Evolutionary conservation across 495 filamentous ascomycete species (phyloP), one percentile per base, ranked within the genome.

Genomic region (Oidiodendron maius): DNA sequence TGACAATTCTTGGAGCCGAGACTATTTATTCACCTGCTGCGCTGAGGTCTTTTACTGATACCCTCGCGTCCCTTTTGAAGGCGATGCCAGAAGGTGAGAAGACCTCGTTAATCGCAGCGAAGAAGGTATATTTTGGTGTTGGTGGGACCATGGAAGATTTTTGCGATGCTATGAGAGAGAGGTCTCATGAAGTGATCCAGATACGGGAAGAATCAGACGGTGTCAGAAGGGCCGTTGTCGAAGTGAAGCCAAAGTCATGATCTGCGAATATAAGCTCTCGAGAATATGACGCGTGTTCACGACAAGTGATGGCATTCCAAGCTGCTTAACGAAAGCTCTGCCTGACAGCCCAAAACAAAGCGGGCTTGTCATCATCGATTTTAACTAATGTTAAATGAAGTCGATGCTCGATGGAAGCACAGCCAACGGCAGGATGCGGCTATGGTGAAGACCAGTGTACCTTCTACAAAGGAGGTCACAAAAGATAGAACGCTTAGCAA

Each of bases 91-190:
- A 52, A 4, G 59, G 64, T 1, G 58, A 57, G 30, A 77, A 76
- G 24, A 77, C 72, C 47, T 89, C 88, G 4, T 63, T 95, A n/a
- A 72, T 98, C 1, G 93, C 82, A 3, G 93, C 93, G 2, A 98
- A 98, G 70, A 80, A 81, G 64, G 80, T 96, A 2, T 98, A 98
- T 64, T 98, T 98, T 60, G 93, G 93, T 3, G 93, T 98, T 46
- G 93, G 93, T 2, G 93, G 93, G 16, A 89, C 89, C 16, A 79
- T 98, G 35, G 84, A 91, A 62, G 90, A 91, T 58, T 96, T 98
- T 61, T 72, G 89, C 42, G 65, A 74, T 24, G 75, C 76, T 51
- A 69, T 88, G 48, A 63, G 69, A 45, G 71, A 62, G 17, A 67
- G 74, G 22, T 80, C 78, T 17, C 78, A 70, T 8, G 63, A 68